A percentile compares a stretch with the other conserved stretches of the same genome.
phyloP scores from a whole-genome alignment of 1,284 basidiomycete genomes.

The Trametes polyzona region DNA sequence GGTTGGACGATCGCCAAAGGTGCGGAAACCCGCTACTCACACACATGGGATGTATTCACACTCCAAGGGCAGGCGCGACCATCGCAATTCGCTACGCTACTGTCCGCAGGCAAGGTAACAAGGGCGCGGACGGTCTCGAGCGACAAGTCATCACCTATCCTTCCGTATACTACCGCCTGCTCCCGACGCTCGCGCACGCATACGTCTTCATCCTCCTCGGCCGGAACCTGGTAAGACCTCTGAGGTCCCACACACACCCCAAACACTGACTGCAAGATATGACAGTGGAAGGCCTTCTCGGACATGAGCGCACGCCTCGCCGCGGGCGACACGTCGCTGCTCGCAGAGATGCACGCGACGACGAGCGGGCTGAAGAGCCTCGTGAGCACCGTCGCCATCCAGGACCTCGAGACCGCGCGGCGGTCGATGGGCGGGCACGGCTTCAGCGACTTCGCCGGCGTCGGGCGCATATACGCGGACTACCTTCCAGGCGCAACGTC shows the following conservation, averaged over 20 bases:
- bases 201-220: slow-evolving; percentile 77
- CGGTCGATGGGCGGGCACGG: slow-evolving; percentile 82
- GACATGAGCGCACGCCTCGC: slow-evolving; percentile 54
- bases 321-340: slow-evolving; percentile 57
- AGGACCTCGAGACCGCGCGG: slow-evolving; percentile 70
- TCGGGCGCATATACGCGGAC: slow-evolving; percentile 68
- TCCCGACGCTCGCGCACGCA: slow-evolving; percentile 70
- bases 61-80: slow-evolving; percentile 55
- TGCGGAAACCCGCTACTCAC: slow-evolving; percentile 19
- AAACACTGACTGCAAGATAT: neutral
- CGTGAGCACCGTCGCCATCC: slow-evolving; percentile 54
- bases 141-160: slow-evolving; percentile 72
- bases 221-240: slow-evolving; percentile 53
- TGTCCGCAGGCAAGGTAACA: slow-evolving; percentile 71
- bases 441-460: slow-evolving; percentile 69
- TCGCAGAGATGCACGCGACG: slow-evolving; percentile 75
- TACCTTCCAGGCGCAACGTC: slow-evolving; percentile 70
- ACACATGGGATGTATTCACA: neutral
- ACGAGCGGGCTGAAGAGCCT: slow-evolving; percentile 74
- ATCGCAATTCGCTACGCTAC: slow-evolving; percentile 77
- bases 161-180: slow-evolving; percentile 68
- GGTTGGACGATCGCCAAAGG: slow-evolving; percentile 68
- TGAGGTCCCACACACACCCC: neutral
- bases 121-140: slow-evolving; percentile 57
- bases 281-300: slow-evolving; percentile 54